Evolutionary conservation across 1,139 yeast species (phyloP), one percentile per base, ranked within the genome.

Genomic region (Sugiyamaella grinbergsii): DNA sequence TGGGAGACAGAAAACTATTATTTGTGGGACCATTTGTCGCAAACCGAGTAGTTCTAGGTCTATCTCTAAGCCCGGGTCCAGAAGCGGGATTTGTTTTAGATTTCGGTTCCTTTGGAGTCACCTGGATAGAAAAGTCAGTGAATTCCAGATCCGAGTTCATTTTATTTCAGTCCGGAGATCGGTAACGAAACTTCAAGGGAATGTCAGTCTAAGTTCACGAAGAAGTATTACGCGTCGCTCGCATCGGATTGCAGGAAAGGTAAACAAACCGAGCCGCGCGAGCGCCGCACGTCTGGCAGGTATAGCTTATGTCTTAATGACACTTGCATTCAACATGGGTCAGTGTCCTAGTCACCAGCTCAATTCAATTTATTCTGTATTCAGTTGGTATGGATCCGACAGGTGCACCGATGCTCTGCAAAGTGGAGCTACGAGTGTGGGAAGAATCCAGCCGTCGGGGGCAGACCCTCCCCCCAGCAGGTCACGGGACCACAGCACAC

Each of bases 1-100:
- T 54, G 1, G 63, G 63, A 4, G 63, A 59, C 43, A 59, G 52
- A 31, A 60, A 43, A 44, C 57, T 47, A 43, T 48, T 49, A 43
- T 49, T 40, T 2, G 3, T 11, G 8, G 4, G 18, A 11, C 6
- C 38, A 28, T 24, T 18, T 19, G 22, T 22, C 29, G 18, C 24
- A 15, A 42, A 42, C 29, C 47, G 32, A n/a, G 47, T 22, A 5
- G 33, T 33, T 20, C 20, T 33, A 2, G 47, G 40, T 6, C 47
- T 5, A 8, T 24, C 13, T 24, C n/a, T 37, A 29, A 13, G 4
- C 5, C 19, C 45, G 5, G 15, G 11, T 5, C 28, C 44, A n/a
- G 44, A 10, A 22, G 28, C 41, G 20, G 16, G 5, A 6, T 5
- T 23, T 7, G 15, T 6, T 20, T 22, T 19, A 18, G 39, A 5